Base-by-base conservation (phyloP, 768 basidiomycete genomes). In the Sporobolomyces roseus region DNA sequence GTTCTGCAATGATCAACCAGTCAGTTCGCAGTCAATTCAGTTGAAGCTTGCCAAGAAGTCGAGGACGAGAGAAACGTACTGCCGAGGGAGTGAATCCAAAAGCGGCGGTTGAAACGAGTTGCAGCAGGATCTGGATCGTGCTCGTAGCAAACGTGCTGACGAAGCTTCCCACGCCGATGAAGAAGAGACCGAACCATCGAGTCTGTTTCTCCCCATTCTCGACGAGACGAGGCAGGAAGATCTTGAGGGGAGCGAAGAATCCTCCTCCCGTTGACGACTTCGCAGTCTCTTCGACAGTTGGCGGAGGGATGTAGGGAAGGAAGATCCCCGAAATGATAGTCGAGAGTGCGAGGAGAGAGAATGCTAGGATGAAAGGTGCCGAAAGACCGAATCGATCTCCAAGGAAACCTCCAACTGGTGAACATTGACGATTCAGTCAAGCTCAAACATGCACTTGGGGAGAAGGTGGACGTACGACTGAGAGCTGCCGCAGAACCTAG, bases 241-340 rank as follows among this genome's bases (percentile, higher is more conserved):
- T 66, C 55, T 66, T 74, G 33, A 78, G 68, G 4, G 77, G 77
- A 0, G 64, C 55, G 30, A 77, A 65, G 72, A 78, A 68, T 1
- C 74, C 62, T 33, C 64, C 63, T 6, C 6, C 21, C 3, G 63
- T 62, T 38, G 73, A 68, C 12, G 49, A 55, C 19, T 53, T 36
- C 9, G 62, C 62, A 17, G 49, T 16, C 4, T 66, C 55, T 1
- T 51, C 27, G 0, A 50, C 16, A 1, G 35, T 16, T 3, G 65
- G 32, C 0, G 78, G 78, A 13, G 75, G 25, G 56, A 78, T 70
- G 63, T 79, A 78, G 12, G 79, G 79, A 1, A 79, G 70, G 74
- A 75, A 76, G 48, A 77, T 36, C 19, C 62, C 63, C 0, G 73
- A 75, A 65, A 70, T 32, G 48, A 70, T 13, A 19, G 69, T 65